Evolutionary conservation across 768 basidiomycete genomes (phyloP), one percentile per base, ranked within the genome.

Genomic region (Kwoniella bestiolae): DNA sequence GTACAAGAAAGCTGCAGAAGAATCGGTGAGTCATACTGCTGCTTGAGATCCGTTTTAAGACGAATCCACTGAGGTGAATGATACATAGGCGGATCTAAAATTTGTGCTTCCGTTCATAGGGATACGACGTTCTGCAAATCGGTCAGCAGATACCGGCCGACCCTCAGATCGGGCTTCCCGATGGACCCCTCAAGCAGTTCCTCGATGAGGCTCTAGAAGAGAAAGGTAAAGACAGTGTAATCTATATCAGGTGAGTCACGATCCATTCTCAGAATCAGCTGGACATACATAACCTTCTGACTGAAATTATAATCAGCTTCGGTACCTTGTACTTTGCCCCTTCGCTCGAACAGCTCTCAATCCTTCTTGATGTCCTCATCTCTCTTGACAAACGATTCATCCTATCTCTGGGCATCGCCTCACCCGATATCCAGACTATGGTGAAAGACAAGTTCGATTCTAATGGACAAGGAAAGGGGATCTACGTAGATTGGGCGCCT

Each of bases 211-310:
- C 65, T 3, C 34, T 56, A 6, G 7, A 2, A n/a, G 55, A 56
- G 32, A 44, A 35, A 21, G 60, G 53, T 16, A 38, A 56, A 26
- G 34, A 63, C 11, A 67, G 60, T 26, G 60, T 67, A 32, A 14
- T 67, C 14, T 67, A 67, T 55, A 57, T 67, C 41, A 67, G 66
- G 66, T 56, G 41, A 67, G 66, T 29, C 12, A 32, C 9, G 49
- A n/a, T 23, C 5, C 1, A 18, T 35, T 5, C 6, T 35, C 9
- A 35, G 12, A n/a, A n/a, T n/a, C n/a, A 35, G 34, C 34, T 35
- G 34, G 5, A 6, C 34, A 12, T 35, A 5, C 5, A 5, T 35
- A 12, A 35, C 34, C 5, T 35, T 35, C 12, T 5, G 34, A 12
- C 12, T 12, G 6, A 12, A 35, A 6, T 35, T 35, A 12, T 35